A percentile compares a stretch with the other conserved stretches of the same genome.
Evolutionary conservation across 1,284 basidiomycete genomes (phyloP).

Genomic region (Mycena sp.): DNA sequence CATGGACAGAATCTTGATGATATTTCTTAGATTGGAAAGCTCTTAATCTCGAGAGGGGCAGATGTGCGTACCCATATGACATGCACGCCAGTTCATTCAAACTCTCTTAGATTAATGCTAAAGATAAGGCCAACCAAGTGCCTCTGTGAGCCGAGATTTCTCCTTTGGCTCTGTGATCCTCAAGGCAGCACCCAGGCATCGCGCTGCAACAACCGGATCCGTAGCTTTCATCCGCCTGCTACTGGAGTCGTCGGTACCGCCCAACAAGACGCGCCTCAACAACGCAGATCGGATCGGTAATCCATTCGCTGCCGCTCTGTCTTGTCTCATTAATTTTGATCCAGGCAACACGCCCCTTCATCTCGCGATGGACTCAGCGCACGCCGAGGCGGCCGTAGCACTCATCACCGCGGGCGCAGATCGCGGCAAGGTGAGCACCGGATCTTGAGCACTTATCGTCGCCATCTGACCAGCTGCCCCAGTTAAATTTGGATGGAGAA

Average conservation of each 20-base stretch:
- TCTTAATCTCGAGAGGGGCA: slow-evolving; percentile 86
- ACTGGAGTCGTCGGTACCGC: slow-evolving; percentile 77
- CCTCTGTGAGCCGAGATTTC: slow-evolving; percentile 71
- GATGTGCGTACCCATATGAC: slow-evolving; percentile 65
- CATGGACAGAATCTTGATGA: slow-evolving; percentile 37
- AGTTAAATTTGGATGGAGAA: slow-evolving; percentile 86
- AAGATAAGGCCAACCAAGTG: slow-evolving; percentile 90
- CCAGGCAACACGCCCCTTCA: slow-evolving; percentile 95
- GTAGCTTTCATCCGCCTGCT: slow-evolving; percentile 86
- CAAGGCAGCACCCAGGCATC: slow-evolving; percentile 67
- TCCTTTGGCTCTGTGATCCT: slow-evolving; percentile 32
- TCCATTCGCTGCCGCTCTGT: slow-evolving; percentile 4
- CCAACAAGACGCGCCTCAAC: slow-evolving; percentile 86
- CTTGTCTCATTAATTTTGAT: slow-evolving; percentile 29
- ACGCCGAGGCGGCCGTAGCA: slow-evolving; percentile 88
- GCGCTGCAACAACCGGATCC: slow-evolving; percentile 94
- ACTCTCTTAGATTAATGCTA: slow-evolving; percentile 83
- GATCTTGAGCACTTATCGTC: neutral
- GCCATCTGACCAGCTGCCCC: slow-evolving; percentile 22
- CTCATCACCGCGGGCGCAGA: slow-evolving; percentile 95
- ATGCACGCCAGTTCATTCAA: slow-evolving; percentile 29
- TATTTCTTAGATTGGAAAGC: slow-evolving; percentile 79
- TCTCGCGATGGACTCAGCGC: slow-evolving; percentile 93
- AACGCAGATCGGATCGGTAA: slow-evolving; percentile 85
- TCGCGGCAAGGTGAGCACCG: slow-evolving; percentile 76